These are phyloP conservation scores for Phlebiopsis flavidoalba DNA, from an alignment of 768 basidiomycete species.

Conservation along the genomic window DNA sequence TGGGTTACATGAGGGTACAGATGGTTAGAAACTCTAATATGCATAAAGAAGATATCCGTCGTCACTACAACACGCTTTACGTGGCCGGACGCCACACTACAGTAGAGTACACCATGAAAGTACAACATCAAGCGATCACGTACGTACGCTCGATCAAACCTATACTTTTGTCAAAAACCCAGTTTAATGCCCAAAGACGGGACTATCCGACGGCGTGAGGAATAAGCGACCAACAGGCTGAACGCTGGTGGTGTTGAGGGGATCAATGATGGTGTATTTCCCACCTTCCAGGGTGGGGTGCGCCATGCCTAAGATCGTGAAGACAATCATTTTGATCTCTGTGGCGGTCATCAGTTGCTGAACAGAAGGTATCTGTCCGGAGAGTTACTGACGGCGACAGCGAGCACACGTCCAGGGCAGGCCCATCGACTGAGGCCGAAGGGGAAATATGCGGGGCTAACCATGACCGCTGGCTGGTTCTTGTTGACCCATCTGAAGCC, in stretches of 20 bases:
- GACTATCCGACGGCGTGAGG: background rate
- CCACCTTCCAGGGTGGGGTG: conserved; percentile 27
- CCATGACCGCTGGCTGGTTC: conserved; percentile 26
- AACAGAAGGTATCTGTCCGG: background rate
- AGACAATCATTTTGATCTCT: conserved; percentile 32
- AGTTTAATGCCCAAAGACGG: background rate
- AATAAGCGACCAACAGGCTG: background rate
- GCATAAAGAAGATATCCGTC: background rate
- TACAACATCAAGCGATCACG: background rate
- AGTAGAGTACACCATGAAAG: background rate
- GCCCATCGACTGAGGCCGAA: conserved; percentile 32
- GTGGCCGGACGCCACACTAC: background rate
- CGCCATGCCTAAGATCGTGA: conserved; percentile 25
- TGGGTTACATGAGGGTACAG: background rate
- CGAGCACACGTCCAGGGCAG: conserved; percentile 29
- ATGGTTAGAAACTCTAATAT: background rate
- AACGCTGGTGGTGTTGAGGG: conserved; percentile 22
- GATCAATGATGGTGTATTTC: conserved; percentile 27
- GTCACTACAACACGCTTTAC: background rate
- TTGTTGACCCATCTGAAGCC: conserved; percentile 27
- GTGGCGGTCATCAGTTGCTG: background rate
- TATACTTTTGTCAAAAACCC: background rate
- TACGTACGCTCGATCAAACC: background rate
- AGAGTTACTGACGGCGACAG: conserved; percentile 21
- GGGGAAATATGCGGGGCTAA: conserved; percentile 24